These are phyloP conservation scores for Aspergillus nanangensis DNA, from an alignment of 495 filamentous ascomycete species.

Conservation along the genomic window DNA sequence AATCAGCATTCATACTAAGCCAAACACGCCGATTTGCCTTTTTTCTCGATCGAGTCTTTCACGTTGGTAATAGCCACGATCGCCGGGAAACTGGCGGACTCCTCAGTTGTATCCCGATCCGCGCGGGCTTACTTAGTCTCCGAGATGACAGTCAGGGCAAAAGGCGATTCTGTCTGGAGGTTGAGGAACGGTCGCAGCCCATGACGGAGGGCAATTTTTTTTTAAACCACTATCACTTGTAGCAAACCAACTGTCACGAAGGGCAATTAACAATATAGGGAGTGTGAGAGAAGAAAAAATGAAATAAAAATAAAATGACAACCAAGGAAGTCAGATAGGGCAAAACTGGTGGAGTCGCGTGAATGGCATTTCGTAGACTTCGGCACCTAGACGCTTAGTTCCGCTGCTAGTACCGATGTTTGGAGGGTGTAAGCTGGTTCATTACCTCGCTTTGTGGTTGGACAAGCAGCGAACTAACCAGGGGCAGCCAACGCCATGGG, in stretches of 20 bases:
- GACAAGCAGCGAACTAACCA: neutral
- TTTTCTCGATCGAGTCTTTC: neutral
- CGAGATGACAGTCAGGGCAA: constrained; percentile 8
- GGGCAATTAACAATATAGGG: too few relatives aligned
- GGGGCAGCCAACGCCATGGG: too few relatives aligned
- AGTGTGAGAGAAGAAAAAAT: neutral
- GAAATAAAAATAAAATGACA: constrained; percentile 2
- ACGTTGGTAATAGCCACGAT: too few relatives aligned
- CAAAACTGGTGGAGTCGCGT: constrained; percentile 15
- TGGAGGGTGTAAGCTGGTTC: neutral
- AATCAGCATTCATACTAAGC: constrained; percentile 34
- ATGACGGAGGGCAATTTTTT: constrained; percentile 15
- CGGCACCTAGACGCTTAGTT: constrained; percentile 5
- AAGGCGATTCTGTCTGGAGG: constrained; percentile 14
- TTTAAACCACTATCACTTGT: constrained; percentile 4
- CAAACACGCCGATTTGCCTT: constrained; percentile 8
- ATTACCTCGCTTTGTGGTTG: too few relatives aligned
- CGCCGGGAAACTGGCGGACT: constrained; percentile 6
- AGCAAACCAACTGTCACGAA: too few relatives aligned
- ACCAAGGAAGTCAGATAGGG: constrained; percentile 12
- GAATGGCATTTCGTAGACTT: constrained; percentile 3
- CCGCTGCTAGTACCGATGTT: neutral
- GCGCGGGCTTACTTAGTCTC: constrained; percentile 9
- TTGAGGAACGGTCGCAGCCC: constrained; percentile 15
- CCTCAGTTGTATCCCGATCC: constrained; percentile 9